These are phyloP conservation scores for Ilyonectria mors-panacis DNA, from an alignment of 2,329 filamentous ascomycete species.

Conservation along the genomic window DNA sequence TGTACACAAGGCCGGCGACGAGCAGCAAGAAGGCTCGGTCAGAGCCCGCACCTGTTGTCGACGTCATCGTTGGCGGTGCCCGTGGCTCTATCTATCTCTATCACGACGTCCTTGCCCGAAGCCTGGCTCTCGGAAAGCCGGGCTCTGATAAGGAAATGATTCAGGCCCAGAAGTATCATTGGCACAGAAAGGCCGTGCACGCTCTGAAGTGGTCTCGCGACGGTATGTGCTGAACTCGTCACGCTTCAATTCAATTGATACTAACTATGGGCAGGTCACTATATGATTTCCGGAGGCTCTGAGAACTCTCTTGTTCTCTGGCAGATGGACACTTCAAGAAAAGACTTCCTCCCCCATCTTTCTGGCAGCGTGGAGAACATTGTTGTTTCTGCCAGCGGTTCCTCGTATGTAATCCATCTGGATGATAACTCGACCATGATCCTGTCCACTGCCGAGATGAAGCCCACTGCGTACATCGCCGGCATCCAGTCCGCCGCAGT, in stretches of 20 bases:
- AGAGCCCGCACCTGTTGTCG: conserved; percentile 63
- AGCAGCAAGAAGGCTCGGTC: conserved; percentile 45
- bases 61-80: conserved; percentile 83
- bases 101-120: conserved; percentile 76
- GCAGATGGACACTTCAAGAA: conserved; percentile 90
- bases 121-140: conserved; percentile 61
- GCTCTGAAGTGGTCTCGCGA: conserved; percentile 93
- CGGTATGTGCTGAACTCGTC: conserved; percentile 67
- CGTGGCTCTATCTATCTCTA: conserved; percentile 87
- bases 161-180: conserved; percentile 81
- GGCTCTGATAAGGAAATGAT: conserved; percentile 63
- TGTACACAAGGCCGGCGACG: conserved; percentile 45
- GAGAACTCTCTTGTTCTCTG: conserved; percentile 93
- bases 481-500: conserved; percentile 80
- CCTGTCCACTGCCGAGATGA: conserved; percentile 89
- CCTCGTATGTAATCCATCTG: conserved; percentile 86
- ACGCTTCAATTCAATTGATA: background rate
- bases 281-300: conserved; percentile 91
- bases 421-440: conserved; percentile 95
- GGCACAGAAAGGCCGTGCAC: conserved; percentile 89
- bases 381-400: conserved; percentile 83
- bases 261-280: conserved; percentile 77
- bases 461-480: conserved; percentile 86
- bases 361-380: conserved; percentile 88
- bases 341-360: conserved; percentile 91